Conservation (phyloP, 169 alveolate genomes). For the Cryptosporidium canis region DNA sequence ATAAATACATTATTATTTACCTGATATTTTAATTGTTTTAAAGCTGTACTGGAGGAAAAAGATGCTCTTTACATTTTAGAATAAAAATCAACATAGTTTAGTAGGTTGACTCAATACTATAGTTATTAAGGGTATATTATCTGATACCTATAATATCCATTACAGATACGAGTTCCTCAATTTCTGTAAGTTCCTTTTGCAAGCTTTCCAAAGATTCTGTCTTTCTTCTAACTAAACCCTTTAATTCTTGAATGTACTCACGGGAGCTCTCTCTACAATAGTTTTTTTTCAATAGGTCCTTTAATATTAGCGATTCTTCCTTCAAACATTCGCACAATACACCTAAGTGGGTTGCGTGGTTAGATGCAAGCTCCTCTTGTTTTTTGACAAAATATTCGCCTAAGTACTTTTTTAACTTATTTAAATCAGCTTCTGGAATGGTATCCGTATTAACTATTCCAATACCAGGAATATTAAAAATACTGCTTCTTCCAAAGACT, state of each 20-base stretch:
- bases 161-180: conserved; percentile 35
- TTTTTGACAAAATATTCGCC: conserved; percentile 28
- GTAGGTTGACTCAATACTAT: neutral
- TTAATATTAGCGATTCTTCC: conserved; percentile 55
- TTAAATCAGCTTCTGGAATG: conserved; percentile 14
- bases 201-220: conserved; percentile 28
- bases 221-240: conserved; percentile 15
- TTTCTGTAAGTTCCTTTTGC: conserved; percentile 31
- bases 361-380: conserved; percentile 69
- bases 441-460: conserved; percentile 43
- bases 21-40: too few relatives aligned
- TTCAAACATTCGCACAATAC: conserved; percentile 56
- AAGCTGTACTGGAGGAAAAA: too few relatives aligned
- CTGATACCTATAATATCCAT: conserved; percentile 30
- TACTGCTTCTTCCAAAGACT: conserved; percentile 37
- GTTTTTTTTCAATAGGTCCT: conserved; percentile 16
- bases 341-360: conserved; percentile 56
- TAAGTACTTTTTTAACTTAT: conserved; percentile 43
- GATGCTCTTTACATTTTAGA: neutral
- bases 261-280: conserved; percentile 27
- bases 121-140: neutral
- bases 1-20: neutral
- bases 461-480: conserved; percentile 69
- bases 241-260: conserved; percentile 33
- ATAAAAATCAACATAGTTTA: neutral